Base-by-base conservation (phyloP, 2,329 filamentous ascomycete genomes). In the Cyphellophora europaea region DNA sequence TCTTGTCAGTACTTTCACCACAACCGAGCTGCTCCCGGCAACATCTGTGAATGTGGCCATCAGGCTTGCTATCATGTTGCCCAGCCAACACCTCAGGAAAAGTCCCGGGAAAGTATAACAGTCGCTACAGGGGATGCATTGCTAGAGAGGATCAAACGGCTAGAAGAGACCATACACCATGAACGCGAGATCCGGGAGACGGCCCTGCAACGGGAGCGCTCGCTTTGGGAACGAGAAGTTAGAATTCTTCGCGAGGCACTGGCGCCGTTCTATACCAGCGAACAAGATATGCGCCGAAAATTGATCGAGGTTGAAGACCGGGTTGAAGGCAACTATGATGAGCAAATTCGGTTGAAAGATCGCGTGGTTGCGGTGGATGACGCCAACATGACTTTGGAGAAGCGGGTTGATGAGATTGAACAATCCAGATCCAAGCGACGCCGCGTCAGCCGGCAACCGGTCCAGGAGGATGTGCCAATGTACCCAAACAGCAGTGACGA, bases 21-120 rank as follows among this genome's bases (percentile, higher is more conserved):
- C 15, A 52, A 55, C 25, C 44, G 48, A 16, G 47, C 37, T 33
- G 58, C 56, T 10, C 60, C 60, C 4, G 53, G 53, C 16, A 60
- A 59, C n/a, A 54, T 49, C 32, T 67, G 63, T 42, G 61, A 61
- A 13, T 66, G 63, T 44, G 62, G 63, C 11, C 63, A 66, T 48
- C 62, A 64, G 48, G 62, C 63, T 45, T 66, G 62, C 56, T 58
- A 61, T 42, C 63, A 66, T 43, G 57, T 43, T 13, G 35, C 39
- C 35, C 30, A 38, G 17, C 23, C 19, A 19, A 33, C 14, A 11
- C 36, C 33, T 19, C 38, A 27, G 16, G 36, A 36, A 34, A 32
- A 21, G 33, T 37, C 30, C 12, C 12, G 11, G 19, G 25, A n/a
- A 27, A 43, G 33, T 25, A 38, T 23, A 17, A 28, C 36, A 32